Conservation (phyloP, 2,329 filamentous ascomycete species). For the Tolypocladium endophyticum region DNA sequence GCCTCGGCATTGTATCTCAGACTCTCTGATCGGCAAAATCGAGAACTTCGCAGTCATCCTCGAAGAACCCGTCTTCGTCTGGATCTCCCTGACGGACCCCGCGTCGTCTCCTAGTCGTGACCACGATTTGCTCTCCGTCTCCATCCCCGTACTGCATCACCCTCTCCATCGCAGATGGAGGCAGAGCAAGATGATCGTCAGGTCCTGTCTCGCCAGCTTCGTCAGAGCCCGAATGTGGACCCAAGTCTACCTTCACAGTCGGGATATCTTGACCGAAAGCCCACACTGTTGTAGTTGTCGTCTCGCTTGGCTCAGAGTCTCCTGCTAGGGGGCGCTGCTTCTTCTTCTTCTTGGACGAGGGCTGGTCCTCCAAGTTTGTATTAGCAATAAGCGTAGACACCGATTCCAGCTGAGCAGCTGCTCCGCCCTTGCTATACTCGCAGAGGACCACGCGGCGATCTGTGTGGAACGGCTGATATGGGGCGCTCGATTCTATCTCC, state of each 20-base stretch:
- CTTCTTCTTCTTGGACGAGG: constrained; percentile 25
- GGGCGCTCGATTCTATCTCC: constrained; percentile 90
- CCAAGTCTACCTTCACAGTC: constrained; percentile 41
- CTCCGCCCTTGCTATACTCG: constrained; percentile 38
- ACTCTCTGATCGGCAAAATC: constrained; percentile 72
- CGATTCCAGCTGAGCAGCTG: constrained; percentile 21
- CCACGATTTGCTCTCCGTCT: constrained; percentile 69
- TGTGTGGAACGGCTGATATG: constrained; percentile 93
- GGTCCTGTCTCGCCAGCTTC: constrained; percentile 37
- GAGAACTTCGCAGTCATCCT: constrained; percentile 84
- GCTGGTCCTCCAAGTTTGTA: constrained; percentile 27
- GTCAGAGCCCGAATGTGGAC: constrained; percentile 33
- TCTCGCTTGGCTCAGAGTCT: constrained; percentile 1
- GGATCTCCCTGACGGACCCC: constrained; percentile 34
- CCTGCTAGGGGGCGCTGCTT: constrained; percentile 8
- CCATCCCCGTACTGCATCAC: constrained; percentile 51
- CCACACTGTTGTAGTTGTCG: constrained; percentile 29
- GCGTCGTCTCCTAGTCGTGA: constrained; percentile 65
- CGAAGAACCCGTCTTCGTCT: constrained; percentile 73
- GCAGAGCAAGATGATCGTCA: constrained; percentile 49
- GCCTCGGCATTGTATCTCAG: constrained; percentile 20
- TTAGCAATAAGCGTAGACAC: constrained; percentile 30
- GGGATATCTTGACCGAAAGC: constrained; percentile 49
- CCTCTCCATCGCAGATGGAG: constrained; percentile 53
- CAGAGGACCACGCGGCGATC: constrained; percentile 75